phyloP scores from a whole-genome alignment of 2,329 filamentous ascomycete species.

The Aphanoascus verrucosus region DNA sequence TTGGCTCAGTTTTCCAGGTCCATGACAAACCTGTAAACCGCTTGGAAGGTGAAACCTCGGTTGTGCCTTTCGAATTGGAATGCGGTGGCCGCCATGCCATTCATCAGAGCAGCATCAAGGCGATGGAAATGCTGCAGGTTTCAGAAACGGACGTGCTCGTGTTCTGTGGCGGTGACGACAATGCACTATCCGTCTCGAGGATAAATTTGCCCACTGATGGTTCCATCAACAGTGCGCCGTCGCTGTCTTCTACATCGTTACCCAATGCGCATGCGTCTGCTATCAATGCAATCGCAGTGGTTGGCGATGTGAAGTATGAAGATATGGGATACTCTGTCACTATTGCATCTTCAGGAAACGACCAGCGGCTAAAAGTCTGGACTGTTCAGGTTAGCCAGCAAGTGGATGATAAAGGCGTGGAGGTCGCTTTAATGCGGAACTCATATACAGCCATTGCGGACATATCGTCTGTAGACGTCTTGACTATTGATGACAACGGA shows the following conservation, averaged over 20 bases:
- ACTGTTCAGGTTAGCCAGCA: constrained; percentile 23
- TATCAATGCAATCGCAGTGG: constrained; percentile 31
- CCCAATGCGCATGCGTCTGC: constrained; percentile 38
- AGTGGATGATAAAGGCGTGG: constrained; percentile 15
- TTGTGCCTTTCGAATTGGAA: constrained; percentile 15
- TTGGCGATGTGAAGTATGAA: constrained; percentile 15
- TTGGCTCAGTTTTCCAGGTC: constrained; percentile 24
- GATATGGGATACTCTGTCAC: constrained; percentile 15
- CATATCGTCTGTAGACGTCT: constrained; percentile 41
- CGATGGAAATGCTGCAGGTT: constrained; percentile 29
- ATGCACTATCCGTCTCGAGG: constrained; percentile 55
- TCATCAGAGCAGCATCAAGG: constrained; percentile 75
- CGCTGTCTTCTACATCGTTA: constrained; percentile 24
- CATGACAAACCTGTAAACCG: constrained; percentile 8
- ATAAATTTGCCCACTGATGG: constrained; percentile 20
- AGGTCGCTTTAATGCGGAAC: constrained; percentile 21
- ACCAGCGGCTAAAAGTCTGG: constrained; percentile 40
- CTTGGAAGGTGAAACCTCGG: neutral
- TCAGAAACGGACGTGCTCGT: constrained; percentile 40
- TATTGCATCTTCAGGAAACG: constrained; percentile 35
- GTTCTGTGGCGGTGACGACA: constrained; percentile 79
- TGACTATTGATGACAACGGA: constrained; percentile 16
- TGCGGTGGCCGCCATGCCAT: constrained; percentile 40
- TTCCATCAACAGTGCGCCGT: neutral
- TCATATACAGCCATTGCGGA: constrained; percentile 45